Evolutionary conservation across 1,139 yeast species (phyloP).

Genomic region (Hansenula anomala): DNA sequence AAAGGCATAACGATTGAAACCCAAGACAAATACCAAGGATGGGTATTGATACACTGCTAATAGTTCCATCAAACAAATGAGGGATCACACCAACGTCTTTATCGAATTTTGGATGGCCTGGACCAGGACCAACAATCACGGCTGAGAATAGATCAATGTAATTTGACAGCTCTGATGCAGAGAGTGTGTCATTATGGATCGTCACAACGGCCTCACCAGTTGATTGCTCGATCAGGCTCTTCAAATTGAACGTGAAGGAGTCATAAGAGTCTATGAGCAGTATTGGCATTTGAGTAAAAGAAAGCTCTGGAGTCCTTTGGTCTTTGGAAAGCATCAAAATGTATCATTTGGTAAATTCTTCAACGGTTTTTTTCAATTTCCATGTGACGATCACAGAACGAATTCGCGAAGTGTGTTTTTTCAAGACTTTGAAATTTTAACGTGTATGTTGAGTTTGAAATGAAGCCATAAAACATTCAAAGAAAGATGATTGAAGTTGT

Average conservation of each 20-base stretch:
- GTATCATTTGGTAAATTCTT: background rate
- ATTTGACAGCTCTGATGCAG: constrained; percentile 32
- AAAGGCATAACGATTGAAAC: constrained; percentile 74
- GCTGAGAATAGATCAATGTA: constrained; percentile 56
- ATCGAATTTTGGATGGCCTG: constrained; percentile 72
- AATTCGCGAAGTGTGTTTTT: too few relatives aligned
- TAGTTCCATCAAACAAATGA: constrained; percentile 16
- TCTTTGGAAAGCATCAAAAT: too few relatives aligned
- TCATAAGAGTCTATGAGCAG: constrained; percentile 90
- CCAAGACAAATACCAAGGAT: constrained; percentile 92
- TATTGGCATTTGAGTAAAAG: constrained; percentile 39
- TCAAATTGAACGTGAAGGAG: constrained; percentile 84
- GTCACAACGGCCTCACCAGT: constrained; percentile 56
- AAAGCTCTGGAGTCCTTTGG: too few relatives aligned
- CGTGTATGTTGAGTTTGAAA: too few relatives aligned
- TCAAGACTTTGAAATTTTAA: too few relatives aligned
- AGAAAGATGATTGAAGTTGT: constrained; percentile 46
- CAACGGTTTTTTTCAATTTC: background rate
- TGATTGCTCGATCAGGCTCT: constrained; percentile 52
- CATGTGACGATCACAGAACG: too few relatives aligned
- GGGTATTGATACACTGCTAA: constrained; percentile 41
- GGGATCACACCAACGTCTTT: constrained; percentile 75
- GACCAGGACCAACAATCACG: constrained; percentile 93
- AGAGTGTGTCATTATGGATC: constrained; percentile 70
- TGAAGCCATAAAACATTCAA: too few relatives aligned